These are phyloP conservation scores for Xylaria scruposa DNA, from an alignment of 495 filamentous ascomycete species.

Conservation along the genomic window DNA sequence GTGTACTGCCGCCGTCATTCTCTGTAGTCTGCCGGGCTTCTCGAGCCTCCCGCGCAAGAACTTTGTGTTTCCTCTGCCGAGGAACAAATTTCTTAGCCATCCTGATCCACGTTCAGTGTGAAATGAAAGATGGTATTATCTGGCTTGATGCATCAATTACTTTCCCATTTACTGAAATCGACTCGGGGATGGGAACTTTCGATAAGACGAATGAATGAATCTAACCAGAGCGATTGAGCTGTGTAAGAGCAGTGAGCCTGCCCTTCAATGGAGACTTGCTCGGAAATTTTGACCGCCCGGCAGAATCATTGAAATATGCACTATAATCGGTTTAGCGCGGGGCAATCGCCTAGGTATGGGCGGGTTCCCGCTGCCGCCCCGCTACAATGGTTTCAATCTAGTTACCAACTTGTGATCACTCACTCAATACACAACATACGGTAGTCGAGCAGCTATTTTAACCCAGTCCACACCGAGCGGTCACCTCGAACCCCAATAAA, in stretches of 20 bases:
- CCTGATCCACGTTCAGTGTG: constrained; percentile 45
- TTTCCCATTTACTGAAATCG: neutral
- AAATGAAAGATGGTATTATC: constrained; percentile 20
- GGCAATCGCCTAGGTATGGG: neutral
- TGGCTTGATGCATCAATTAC: neutral
- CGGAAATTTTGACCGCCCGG: constrained; percentile 56
- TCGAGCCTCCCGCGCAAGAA: constrained; percentile 54
- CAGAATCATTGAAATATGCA: constrained; percentile 40
- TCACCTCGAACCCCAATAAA: neutral
- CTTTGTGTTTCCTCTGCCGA: constrained; percentile 80
- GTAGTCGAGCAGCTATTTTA: neutral
- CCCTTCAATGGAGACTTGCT: neutral
- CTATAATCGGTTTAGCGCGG: constrained; percentile 35
- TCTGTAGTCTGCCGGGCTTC: constrained; percentile 52
- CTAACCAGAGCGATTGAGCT: neutral
- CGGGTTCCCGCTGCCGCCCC: neutral
- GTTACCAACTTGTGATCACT: too few relatives aligned
- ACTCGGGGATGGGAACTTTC: neutral
- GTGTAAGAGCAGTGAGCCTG: neutral
- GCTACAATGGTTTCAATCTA: too few relatives aligned
- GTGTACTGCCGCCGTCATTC: constrained; percentile 32
- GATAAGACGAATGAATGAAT: neutral
- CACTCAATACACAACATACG: neutral
- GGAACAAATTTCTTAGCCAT: constrained; percentile 76
- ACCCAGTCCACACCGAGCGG: neutral